A percentile compares a stretch with the other conserved stretches of the same genome.
These are phyloP conservation scores for Gelatoporia subvermispora DNA, from an alignment of 768 basidiomycete genomes.

Conservation along the genomic window DNA sequence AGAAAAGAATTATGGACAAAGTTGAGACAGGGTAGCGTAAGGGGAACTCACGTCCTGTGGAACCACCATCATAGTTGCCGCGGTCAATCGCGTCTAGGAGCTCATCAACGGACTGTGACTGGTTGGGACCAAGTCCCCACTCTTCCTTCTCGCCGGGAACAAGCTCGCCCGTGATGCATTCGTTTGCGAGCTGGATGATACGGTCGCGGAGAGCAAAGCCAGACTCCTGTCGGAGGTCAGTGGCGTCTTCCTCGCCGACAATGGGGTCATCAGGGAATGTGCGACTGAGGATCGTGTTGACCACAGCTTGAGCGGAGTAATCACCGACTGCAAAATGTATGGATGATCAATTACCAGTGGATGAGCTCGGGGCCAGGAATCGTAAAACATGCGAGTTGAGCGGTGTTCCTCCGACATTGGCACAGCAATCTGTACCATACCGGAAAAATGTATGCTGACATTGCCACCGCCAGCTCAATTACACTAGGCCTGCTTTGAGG, in stretches of 20 bases:
- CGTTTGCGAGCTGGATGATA: conserved; percentile 80
- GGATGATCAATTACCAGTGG: neutral
- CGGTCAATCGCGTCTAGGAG: conserved; percentile 85
- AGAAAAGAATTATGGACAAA: neutral
- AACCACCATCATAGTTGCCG: conserved; percentile 71
- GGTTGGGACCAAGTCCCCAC: conserved; percentile 71
- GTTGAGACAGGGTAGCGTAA: neutral
- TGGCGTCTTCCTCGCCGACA: conserved; percentile 93
- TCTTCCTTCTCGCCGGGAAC: conserved; percentile 49
- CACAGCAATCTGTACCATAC: no score
- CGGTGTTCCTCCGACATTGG: no score
- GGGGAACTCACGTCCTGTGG: conserved; percentile 55
- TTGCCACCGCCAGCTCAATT: no score
- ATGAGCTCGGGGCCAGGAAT: neutral
- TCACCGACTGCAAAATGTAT: conserved; percentile 70
- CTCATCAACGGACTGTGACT: conserved; percentile 46
- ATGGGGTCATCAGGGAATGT: conserved; percentile 86
- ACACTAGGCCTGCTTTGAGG: no score
- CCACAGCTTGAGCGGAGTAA: conserved; percentile 88
- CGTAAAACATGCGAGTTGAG: no score
- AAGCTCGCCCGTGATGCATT: conserved; percentile 57
- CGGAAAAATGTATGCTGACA: no score
- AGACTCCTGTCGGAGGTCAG: conserved; percentile 57
- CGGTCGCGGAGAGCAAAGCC: conserved; percentile 46
- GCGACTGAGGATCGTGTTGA: conserved; percentile 70